These are phyloP conservation scores for Penicillium atrosanguineum DNA, from an alignment of 495 filamentous ascomycete genomes.

Conservation along the genomic window DNA sequence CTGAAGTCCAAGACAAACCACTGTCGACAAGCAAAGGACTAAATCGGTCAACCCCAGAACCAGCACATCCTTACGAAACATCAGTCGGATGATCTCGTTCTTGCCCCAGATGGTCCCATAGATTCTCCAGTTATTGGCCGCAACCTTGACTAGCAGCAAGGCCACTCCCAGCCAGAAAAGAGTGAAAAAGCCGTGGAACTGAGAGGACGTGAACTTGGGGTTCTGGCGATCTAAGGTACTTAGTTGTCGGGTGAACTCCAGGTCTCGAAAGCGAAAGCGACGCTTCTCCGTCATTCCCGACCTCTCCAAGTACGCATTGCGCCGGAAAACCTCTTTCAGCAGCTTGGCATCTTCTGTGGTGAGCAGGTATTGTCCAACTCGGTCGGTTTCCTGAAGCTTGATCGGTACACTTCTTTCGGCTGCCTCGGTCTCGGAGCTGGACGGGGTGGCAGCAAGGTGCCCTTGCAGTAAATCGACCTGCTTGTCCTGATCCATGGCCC, in stretches of 20 bases:
- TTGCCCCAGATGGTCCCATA: constrained; percentile 62
- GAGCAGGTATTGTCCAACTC: constrained; percentile 49
- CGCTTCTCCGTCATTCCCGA: constrained; percentile 36
- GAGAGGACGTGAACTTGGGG: constrained; percentile 49
- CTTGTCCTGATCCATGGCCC: constrained; percentile 4
- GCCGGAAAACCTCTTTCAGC: constrained; percentile 28
- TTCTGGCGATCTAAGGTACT: constrained; percentile 71
- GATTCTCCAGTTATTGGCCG: constrained; percentile 60
- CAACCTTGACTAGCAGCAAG: constrained; percentile 60
- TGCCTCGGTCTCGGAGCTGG: neutral
- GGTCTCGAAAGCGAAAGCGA: constrained; percentile 55
- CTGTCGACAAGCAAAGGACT: constrained; percentile 58
- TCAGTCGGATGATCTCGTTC: constrained; percentile 65
- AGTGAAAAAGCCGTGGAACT: constrained; percentile 74
- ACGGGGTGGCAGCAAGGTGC: constrained; percentile 1
- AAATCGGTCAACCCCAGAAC: constrained; percentile 65
- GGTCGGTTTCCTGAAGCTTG: constrained; percentile 42
- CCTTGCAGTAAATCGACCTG: constrained; percentile 6
- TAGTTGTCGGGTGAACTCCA: constrained; percentile 67
- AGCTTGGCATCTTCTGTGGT: constrained; percentile 57
- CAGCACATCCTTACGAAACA: constrained; percentile 65
- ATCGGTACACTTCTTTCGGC: constrained; percentile 36
- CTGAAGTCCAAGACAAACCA: constrained; percentile 59
- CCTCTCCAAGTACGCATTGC: constrained; percentile 38
- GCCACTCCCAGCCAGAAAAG: constrained; percentile 70